A percentile compares a stretch with the other conserved stretches of the same genome.
Evolutionary conservation across 208 protist genomes (phyloP).

Genomic region (Wallacemonas rigidus): DNA sequence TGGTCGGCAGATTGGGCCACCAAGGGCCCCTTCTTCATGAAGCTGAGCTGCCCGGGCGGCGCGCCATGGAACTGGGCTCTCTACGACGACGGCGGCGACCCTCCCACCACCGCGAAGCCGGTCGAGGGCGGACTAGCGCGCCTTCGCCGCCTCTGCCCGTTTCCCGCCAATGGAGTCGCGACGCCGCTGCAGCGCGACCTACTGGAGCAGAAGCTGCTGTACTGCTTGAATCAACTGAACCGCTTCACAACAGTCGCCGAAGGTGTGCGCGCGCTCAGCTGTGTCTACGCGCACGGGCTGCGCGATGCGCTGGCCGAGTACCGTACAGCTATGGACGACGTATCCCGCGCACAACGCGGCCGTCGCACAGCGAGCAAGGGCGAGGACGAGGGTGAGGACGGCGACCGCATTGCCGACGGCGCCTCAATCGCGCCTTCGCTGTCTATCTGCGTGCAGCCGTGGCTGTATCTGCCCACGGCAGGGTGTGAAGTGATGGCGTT

Average conservation of each 20-base stretch:
- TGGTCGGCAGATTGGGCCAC: constrained; percentile 16
- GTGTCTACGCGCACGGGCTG: constrained; percentile 34
- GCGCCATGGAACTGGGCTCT: constrained; percentile 87
- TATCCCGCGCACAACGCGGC: neutral
- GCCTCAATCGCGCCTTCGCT: constrained; percentile 14
- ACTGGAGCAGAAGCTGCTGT: constrained; percentile 65
- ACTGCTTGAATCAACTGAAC: constrained; percentile 76
- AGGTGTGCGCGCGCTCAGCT: constrained; percentile 53
- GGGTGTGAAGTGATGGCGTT: constrained; percentile 67
- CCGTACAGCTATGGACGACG: neutral
- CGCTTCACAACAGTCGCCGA: constrained; percentile 46
- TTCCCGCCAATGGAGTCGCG: constrained; percentile 70
- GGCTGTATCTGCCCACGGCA: constrained; percentile 79
- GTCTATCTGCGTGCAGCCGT: constrained; percentile 62
- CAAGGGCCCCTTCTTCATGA: constrained; percentile 50
- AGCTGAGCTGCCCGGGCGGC: constrained; percentile 69
- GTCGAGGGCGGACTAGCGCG: constrained; percentile 29
- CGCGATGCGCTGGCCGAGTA: constrained; percentile 27
- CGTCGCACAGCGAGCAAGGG: neutral
- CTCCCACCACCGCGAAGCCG: neutral
- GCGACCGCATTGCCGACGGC: neutral
- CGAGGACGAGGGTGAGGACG: constrained; percentile 7
- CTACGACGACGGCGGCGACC: constrained; percentile 20
- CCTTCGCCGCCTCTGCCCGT: constrained; percentile 55
- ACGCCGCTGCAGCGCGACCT: constrained; percentile 87